Base-by-base conservation (phyloP, 495 filamentous ascomycete genomes). In the Penicillium samsonianum region DNA sequence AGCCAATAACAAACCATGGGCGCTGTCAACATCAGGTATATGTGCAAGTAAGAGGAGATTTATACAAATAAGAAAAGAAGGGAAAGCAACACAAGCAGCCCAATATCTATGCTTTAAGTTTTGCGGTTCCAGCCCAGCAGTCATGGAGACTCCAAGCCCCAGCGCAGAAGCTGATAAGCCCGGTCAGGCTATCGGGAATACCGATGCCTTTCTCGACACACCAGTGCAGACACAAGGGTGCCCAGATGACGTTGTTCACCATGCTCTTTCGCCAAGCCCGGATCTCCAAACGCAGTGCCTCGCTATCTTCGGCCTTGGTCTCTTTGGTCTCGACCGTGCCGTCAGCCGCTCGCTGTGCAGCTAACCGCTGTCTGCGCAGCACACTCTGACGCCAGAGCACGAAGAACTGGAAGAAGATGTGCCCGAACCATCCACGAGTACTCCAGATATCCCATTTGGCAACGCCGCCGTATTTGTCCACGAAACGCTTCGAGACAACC, bases 211-310 rank as follows among this genome's bases (percentile, higher is more conserved):
- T 75, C 70, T 90, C 87, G 17, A 86, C 65, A 65, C 89, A 89
- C 89, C 90, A 96, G 76, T 96, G 93, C 26, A 96, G 52, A 53
- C 82, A 84, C 68, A 88, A 65, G 23, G 84, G 84, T 5, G 80
- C 75, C 79, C 84, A 88, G 50, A 80, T 78, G 43, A 73, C 63
- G 62, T 85, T 86, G 46, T 73, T 77, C 6, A 78, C 65, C 9
- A 78, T 64, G 52, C 67, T 74, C 68, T 75, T 77, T 61, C 64
- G 73, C 78, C 74, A 76, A n/a, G 70, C 67, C 22, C 72, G 68
- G 19, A 74, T 61, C 58, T 77, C 78, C 72, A 80, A 58, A 58
- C 71, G 63, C 60, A 77, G 30, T 41, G 60, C 64, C 60, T 67
- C 65, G 43, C 26, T 74, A 37, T 67, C 68, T 51, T 81, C 73